Conservation (phyloP, 306 rosid species). For the Vigna trinervia region DNA sequence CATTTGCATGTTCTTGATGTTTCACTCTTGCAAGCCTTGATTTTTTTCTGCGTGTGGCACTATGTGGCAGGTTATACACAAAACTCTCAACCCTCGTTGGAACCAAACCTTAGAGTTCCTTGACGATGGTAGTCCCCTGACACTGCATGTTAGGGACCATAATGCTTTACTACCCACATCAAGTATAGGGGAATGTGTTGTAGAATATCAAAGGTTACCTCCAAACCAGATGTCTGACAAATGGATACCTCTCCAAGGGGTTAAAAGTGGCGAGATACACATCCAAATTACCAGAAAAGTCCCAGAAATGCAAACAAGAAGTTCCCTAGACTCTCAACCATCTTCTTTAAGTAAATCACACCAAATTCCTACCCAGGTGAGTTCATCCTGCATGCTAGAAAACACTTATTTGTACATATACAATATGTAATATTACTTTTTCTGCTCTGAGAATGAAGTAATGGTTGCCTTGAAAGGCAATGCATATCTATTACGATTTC, state of each 20-base stretch:
- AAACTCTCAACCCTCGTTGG: conserved; percentile 81
- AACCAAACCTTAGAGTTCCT: conserved; percentile 84
- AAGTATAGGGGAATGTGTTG: conserved; percentile 72
- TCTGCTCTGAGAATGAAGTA: conserved; percentile 6
- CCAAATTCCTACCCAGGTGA: conserved; percentile 71
- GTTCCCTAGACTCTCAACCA: conserved; percentile 53
- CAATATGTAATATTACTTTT: background rate
- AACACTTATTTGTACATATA: background rate
- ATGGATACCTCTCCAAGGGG: conserved; percentile 92
- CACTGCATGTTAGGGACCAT: conserved; percentile 75
- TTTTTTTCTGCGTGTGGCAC: conserved; percentile 35
- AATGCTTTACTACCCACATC: conserved; percentile 71
- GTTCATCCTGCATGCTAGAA: conserved; percentile 29
- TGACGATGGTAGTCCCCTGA: conserved; percentile 71
- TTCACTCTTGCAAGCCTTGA: conserved; percentile 2
- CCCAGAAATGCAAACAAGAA: conserved; percentile 55
- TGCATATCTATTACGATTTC: background rate
- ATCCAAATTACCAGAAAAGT: conserved; percentile 73
- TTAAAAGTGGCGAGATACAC: conserved; percentile 78
- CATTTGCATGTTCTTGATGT: conserved; percentile 3
- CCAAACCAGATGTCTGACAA: conserved; percentile 74
- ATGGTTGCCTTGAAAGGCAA: background rate
- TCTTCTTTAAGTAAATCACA: conserved; percentile 65
- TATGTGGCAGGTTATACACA: conserved; percentile 61
- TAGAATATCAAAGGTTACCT: conserved; percentile 77